phyloP scores from a whole-genome alignment of 2,329 filamentous ascomycete genomes.

The Aschersonia sp. region DNA sequence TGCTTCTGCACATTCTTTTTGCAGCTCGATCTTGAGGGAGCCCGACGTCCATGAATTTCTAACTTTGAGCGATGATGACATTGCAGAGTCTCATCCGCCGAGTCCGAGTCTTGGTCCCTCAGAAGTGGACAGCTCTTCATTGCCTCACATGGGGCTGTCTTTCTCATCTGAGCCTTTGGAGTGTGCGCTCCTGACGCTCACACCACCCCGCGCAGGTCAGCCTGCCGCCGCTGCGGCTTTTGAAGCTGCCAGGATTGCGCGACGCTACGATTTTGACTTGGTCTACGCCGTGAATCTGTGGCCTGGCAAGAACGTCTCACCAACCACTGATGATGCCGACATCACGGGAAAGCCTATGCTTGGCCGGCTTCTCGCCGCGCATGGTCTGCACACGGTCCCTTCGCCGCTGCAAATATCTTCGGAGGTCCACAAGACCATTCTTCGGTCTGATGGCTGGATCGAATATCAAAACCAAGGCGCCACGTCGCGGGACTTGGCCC shows the following conservation, averaged over 20 bases:
- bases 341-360: constrained; percentile 17
- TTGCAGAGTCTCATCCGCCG: constrained; percentile 28
- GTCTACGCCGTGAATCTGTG: constrained; percentile 45
- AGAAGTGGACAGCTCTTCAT: constrained; percentile 1
- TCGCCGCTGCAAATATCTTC: constrained; percentile 37
- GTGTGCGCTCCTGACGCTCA: constrained; percentile 25
- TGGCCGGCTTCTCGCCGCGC: constrained; percentile 38
- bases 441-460: constrained; percentile 35
- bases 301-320: constrained; percentile 20
- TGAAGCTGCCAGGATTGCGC: constrained; percentile 39
- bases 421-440: constrained; percentile 32
- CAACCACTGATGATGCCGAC: constrained; percentile 3
- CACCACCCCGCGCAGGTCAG: constrained; percentile 26
- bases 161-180: constrained; percentile 10
- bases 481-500: constrained; percentile 27
- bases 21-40: constrained; percentile 28
- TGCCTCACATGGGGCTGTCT: constrained; percentile 9
- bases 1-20: constrained; percentile 13
- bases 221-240: constrained; percentile 35
- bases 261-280: constrained; percentile 40
- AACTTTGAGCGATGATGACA: constrained; percentile 40
- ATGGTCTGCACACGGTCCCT: constrained; percentile 34
- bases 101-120: constrained; percentile 5
- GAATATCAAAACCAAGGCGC: constrained; percentile 32
- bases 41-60: constrained; percentile 39